Percentiles rank a stretch among this genome's conserved stretches.
phyloP scores from a whole-genome alignment of 2,329 filamentous ascomycete genomes.

The Periconia sp. region DNA sequence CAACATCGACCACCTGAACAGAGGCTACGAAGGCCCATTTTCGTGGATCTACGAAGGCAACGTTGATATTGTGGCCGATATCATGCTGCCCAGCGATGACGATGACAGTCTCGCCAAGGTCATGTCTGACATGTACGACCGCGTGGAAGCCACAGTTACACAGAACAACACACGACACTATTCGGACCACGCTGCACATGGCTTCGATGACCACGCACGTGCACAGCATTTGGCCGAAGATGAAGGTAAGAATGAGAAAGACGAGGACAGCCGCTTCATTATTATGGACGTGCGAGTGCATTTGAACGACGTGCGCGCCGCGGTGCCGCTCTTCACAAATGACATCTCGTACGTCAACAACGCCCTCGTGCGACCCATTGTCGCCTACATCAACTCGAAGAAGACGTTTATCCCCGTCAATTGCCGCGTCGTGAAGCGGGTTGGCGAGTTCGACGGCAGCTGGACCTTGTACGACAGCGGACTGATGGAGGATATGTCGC shows the following conservation, averaged over 20 bases:
- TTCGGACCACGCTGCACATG: conserved; percentile 36
- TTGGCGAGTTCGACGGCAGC: conserved; percentile 87
- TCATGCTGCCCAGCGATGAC: conserved; percentile 87
- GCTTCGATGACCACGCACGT: conserved; percentile 27
- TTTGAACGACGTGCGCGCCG: conserved; percentile 90
- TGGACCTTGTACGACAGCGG: conserved; percentile 96
- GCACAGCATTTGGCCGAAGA: conserved; percentile 14
- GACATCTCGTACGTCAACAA: conserved; percentile 96
- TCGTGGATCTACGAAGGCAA: conserved; percentile 98
- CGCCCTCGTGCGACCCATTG: conserved; percentile 90
- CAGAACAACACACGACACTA: conserved; percentile 62
- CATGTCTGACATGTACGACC: conserved; percentile 96
- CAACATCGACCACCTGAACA: conserved; percentile 93
- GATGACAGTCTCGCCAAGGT: conserved; percentile 91
- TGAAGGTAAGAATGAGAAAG: conserved; percentile 6
- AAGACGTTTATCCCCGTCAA: conserved; percentile 94
- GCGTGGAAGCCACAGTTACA: conserved; percentile 88
- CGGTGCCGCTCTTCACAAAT: conserved; percentile 87
- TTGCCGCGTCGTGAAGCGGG: conserved; percentile 89
- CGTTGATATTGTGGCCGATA: conserved; percentile 92
- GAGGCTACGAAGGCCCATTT: conserved; percentile 89
- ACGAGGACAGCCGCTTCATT: conserved; percentile 73
- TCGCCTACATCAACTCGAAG: conserved; percentile 96
- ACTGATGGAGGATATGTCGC: conserved; percentile 88
- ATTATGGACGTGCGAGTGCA: conserved; percentile 95